Percentiles rank a stretch among this genome's conserved stretches.
Conservation (phyloP, 2,329 filamentous ascomycete genomes). For the Grosmannia penicillata region DNA sequence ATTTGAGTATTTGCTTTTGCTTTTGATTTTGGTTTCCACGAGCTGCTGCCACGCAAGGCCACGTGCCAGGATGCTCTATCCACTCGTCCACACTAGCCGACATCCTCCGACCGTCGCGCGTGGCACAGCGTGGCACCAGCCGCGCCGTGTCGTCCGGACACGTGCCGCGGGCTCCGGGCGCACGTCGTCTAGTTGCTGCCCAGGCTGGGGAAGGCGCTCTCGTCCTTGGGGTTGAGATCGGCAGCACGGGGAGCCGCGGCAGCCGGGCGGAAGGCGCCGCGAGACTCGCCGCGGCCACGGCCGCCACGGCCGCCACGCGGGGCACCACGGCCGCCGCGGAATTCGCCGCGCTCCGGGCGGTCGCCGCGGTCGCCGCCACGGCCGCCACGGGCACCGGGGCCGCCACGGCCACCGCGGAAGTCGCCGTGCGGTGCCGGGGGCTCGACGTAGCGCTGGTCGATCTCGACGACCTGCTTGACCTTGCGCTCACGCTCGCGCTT, state of each 20-base stretch:
- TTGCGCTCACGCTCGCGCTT: slow-evolving; percentile 80
- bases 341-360: slow-evolving; percentile 22
- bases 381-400: slow-evolving; percentile 25
- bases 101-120: neutral
- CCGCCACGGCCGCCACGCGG: slow-evolving; percentile 31
- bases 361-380: slow-evolving; percentile 30
- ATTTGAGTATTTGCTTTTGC: too few species aligned
- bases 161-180: neutral
- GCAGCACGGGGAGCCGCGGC: slow-evolving; percentile 29
- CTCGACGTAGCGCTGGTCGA: slow-evolving; percentile 74
- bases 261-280: slow-evolving; percentile 23
- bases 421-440: slow-evolving; percentile 43
- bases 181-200: slow-evolving; percentile 23
- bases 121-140: too few species aligned
- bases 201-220: slow-evolving; percentile 46
- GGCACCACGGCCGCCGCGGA: slow-evolving; percentile 19
- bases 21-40: neutral
- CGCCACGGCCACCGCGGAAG: slow-evolving; percentile 36
- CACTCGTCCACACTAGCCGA: neutral
- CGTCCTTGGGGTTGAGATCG: slow-evolving; percentile 40
- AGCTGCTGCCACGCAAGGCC: too few species aligned
- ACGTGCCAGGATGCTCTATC: too few species aligned
- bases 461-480: slow-evolving; percentile 78
- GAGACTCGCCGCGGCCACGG: slow-evolving; percentile 21
- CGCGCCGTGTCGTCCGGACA: too few species aligned